Base-by-base conservation (phyloP, 169 alveolate species). In the Plasmodium vivax region DNA sequence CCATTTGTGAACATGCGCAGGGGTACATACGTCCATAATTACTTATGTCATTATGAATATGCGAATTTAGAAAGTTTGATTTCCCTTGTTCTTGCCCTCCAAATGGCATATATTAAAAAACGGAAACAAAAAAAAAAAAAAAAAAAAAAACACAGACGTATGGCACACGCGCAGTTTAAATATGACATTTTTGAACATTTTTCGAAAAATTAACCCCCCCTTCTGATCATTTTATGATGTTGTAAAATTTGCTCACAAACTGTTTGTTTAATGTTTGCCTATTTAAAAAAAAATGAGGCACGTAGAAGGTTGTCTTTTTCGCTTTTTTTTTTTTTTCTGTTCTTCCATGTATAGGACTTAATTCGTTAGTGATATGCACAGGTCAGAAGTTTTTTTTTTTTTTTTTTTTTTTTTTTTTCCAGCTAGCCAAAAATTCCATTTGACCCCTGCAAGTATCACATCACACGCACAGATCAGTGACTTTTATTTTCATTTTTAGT, bases 391-490 rank as follows among this genome's bases (percentile, higher is more conserved):
- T 47, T 47, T 47, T 47, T 47, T 47, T 75, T 47, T 75, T 27
- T 79, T 16, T 79, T 79, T 19, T 19, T 77, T 77, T 77, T 77
- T 77, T 79, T 79, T 79, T 79, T 79, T 79, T 30, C 71, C 68
- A 79, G 85, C 85, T 79, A 79, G 85, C 85, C 85, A 79, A 68
- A 79, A 19, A 79, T 0, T n/a, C 12, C 36, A 38, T 79, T 41
- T 19, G 12, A 16, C 71, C 9, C 38, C 16, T 23, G 23, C 56
- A n/a, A 19, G 16, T 34, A 16, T 36, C 38, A 43, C 54, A 23
- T 8, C 12, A 43, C 56, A 79, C 27, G 72, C 19, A 79, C 71
- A 79, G 23, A 79, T 41, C 85, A 79, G 32, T 43, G 85, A 79
- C 36, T 68, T 68, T 34, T 43, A n/a, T 79, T 79, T 79, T 79